phyloP scores from a whole-genome alignment of 139 green algal species.

The Marvania coccoides region DNA sequence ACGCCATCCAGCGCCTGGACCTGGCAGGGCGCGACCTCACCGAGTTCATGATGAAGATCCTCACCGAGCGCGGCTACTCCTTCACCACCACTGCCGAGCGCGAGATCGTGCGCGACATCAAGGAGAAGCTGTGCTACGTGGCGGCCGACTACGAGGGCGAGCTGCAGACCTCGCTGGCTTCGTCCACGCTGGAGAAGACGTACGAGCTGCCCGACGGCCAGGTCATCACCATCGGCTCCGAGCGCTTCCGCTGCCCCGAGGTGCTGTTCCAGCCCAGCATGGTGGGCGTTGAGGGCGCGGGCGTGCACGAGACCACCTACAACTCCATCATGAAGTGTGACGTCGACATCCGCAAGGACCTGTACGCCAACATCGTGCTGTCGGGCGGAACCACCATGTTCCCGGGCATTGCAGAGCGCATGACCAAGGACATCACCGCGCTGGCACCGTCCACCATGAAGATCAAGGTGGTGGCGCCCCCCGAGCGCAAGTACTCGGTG shows the following conservation, averaged over 20 bases:
- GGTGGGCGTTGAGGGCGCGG: conserved; percentile 81
- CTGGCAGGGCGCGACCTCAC: conserved; percentile 95
- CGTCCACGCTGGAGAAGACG: conserved; percentile 87
- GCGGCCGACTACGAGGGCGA: conserved; percentile 97
- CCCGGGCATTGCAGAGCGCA: conserved; percentile 92
- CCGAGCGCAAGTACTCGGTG: conserved; percentile 92
- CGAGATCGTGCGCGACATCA: conserved; percentile 99
- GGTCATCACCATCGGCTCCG: conserved; percentile 92
- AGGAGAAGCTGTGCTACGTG: conserved; percentile 99
- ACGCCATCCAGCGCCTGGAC: conserved; percentile 94
- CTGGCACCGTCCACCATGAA: conserved; percentile 88
- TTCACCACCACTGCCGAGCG: conserved; percentile 97
- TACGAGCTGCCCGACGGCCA: conserved; percentile 89
- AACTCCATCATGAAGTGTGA: conserved; percentile 99
- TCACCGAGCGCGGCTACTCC: conserved; percentile 93
- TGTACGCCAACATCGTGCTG: conserved; percentile 94
- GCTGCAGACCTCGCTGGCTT: conserved; percentile 64
- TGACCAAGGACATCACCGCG: conserved; percentile 93
- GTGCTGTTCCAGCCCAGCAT: conserved; percentile 92
- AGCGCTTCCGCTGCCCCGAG: conserved; percentile 96
- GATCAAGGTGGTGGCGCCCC: conserved; percentile 90
- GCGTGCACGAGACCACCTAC: conserved; percentile 95
- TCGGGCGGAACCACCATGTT: conserved; percentile 95
- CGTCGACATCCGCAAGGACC: conserved; percentile 95
- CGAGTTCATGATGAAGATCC: conserved; percentile 89